These are phyloP conservation scores for Durio zibethinus DNA, from an alignment of 345 rosid genomes.

Conservation along the genomic window DNA sequence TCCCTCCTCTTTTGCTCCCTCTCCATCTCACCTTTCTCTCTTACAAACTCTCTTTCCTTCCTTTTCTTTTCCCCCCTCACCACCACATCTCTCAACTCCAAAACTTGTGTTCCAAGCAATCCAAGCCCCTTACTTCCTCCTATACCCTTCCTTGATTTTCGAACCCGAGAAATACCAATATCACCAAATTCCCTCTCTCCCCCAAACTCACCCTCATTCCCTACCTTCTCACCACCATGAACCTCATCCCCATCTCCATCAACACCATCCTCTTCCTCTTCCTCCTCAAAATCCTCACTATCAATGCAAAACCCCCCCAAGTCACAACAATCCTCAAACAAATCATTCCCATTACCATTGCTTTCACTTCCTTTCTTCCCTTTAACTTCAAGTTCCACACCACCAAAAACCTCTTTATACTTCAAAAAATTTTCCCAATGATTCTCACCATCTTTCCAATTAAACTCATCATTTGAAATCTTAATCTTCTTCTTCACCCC, in stretches of 20 bases:
- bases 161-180: conserved; percentile 16
- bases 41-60: conserved; percentile 47
- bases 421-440: conserved; percentile 76
- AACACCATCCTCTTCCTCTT: conserved; percentile 42
- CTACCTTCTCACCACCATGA: conserved; percentile 29
- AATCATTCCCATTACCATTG: conserved; percentile 32
- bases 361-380: conserved; percentile 37
- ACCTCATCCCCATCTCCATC: conserved; percentile 32
- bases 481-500: conserved; percentile 86
- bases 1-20: conserved; percentile 44
- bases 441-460: conserved; percentile 71
- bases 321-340: conserved; percentile 38
- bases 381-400: conserved; percentile 63
- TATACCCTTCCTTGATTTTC: conserved; percentile 31
- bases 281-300: conserved; percentile 51
- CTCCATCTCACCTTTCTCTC: conserved; percentile 39
- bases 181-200: conserved; percentile 28
- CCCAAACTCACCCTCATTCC: conserved; percentile 36
- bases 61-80: conserved; percentile 58
- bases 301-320: conserved; percentile 51
- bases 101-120: conserved; percentile 42
- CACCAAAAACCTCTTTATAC: conserved; percentile 77
- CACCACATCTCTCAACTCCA: conserved; percentile 51
- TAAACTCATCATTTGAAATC: conserved; percentile 44
- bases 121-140: conserved; percentile 41